These are phyloP conservation scores for Solanum paucissectum DNA, from an alignment of 257 asterid species.

Conservation along the genomic window DNA sequence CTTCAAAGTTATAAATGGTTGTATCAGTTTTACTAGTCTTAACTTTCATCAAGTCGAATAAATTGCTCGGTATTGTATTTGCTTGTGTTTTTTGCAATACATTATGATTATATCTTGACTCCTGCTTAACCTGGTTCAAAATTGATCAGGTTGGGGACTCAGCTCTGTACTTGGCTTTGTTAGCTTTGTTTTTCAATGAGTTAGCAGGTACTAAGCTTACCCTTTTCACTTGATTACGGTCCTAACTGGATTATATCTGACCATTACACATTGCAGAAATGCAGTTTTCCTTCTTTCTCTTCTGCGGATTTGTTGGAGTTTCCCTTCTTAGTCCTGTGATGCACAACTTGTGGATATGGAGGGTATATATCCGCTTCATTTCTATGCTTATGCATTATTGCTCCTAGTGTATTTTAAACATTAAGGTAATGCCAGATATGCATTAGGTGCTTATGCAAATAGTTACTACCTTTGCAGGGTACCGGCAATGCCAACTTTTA, in stretches of 20 bases:
- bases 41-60: neutral
- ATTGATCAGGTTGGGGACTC: slow-evolving; percentile 81
- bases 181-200: slow-evolving; percentile 76
- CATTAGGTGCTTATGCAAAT: neutral
- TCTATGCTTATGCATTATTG: neutral
- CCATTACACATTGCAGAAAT: slow-evolving; percentile 47
- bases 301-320: slow-evolving; percentile 84
- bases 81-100: neutral
- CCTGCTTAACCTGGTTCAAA: neutral
- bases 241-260: neutral
- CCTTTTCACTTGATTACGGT: neutral
- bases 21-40: neutral
- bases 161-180: slow-evolving; percentile 79
- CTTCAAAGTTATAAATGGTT: neutral
- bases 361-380: slow-evolving; percentile 46
- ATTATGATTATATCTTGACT: neutral
- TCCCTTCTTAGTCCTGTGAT: slow-evolving; percentile 91
- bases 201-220: slow-evolving; percentile 46
- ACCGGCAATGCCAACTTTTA: slow-evolving; percentile 98
- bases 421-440: neutral
- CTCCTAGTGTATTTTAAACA: neutral
- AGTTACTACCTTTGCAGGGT: slow-evolving; percentile 45
- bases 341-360: slow-evolving; percentile 99
- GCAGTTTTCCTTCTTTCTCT: slow-evolving; percentile 82
- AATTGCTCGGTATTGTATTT: neutral